phyloP scores from a whole-genome alignment of 139 green algal species.

The Spirogloea muscicola region DNA sequence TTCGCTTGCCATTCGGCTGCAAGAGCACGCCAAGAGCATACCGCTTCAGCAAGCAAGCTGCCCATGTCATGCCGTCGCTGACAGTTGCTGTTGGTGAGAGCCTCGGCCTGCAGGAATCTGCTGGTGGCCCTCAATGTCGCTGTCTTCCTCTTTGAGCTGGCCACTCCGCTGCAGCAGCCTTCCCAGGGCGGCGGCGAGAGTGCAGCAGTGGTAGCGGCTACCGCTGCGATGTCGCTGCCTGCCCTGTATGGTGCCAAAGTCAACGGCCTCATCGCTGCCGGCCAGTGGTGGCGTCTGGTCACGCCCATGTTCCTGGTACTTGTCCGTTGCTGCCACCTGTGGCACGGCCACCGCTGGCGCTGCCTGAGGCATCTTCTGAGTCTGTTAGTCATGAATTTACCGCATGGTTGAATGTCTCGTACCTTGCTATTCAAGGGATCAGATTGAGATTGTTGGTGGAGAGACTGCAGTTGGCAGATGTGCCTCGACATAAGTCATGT shows the following conservation, averaged over 20 bases:
- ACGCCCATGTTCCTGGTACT: constrained; percentile 28
- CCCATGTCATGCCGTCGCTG: no score
- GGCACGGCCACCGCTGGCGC: no score
- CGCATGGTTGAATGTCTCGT: no score
- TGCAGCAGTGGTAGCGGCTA: constrained; percentile 4
- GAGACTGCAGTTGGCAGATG: no score
- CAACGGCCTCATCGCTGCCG: constrained; percentile 17
- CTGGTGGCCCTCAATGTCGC: constrained; percentile 30
- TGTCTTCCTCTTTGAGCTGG: constrained; percentile 40
- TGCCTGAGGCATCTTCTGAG: no score
- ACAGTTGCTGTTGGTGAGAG: background rate
- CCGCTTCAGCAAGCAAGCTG: no score
- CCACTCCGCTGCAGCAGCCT: constrained; percentile 9
- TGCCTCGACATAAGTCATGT: no score
- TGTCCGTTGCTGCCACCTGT: no score
- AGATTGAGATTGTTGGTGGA: no score
- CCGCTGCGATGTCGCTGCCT: constrained; percentile 23
- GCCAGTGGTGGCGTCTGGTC: constrained; percentile 43
- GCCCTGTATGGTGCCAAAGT: constrained; percentile 29
- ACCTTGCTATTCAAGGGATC: no score
- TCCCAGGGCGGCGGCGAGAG: no score
- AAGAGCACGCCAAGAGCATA: background rate
- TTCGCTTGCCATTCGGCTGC: background rate
- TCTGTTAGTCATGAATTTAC: no score
- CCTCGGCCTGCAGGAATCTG: constrained; percentile 1